phyloP scores from a whole-genome alignment of 306 rosid species.

The Lathyrus tuberosus region DNA sequence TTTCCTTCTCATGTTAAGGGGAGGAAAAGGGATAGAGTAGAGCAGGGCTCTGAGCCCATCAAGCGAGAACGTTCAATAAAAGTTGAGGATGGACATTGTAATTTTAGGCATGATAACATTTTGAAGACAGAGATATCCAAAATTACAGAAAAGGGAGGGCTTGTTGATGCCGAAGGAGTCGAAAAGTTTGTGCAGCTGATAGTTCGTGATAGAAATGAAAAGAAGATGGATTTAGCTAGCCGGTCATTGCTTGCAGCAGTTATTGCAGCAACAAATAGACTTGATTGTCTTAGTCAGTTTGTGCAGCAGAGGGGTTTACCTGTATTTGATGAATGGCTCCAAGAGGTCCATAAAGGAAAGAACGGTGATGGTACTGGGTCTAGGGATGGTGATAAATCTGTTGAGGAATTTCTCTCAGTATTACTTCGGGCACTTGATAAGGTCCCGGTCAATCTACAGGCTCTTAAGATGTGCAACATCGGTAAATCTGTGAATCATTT shows the following conservation, averaged over 20 bases:
- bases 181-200: slow-evolving; percentile 82
- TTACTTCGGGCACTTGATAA: slow-evolving; percentile 81
- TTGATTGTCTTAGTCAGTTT: slow-evolving; percentile 72
- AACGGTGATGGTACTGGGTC: slow-evolving; percentile 61
- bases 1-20: slow-evolving; percentile 66
- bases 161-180: slow-evolving; percentile 68
- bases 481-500: slow-evolving; percentile 90
- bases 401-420: slow-evolving; percentile 80
- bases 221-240: slow-evolving; percentile 72
- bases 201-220: slow-evolving; percentile 63
- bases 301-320: slow-evolving; percentile 76
- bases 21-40: slow-evolving; percentile 81
- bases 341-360: slow-evolving; percentile 83
- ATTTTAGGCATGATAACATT: slow-evolving; percentile 55
- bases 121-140: slow-evolving; percentile 69
- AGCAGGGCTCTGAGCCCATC: slow-evolving; percentile 63
- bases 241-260: slow-evolving; percentile 79
- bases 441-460: slow-evolving; percentile 80
- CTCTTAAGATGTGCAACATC: slow-evolving; percentile 64
- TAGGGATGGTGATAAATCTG: slow-evolving; percentile 66
- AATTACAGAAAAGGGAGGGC: slow-evolving; percentile 82
- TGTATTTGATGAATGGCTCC: slow-evolving; percentile 92
- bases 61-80: slow-evolving; percentile 65
- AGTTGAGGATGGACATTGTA: slow-evolving; percentile 70
- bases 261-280: slow-evolving; percentile 70